phyloP scores from a whole-genome alignment of 208 protist genomes.

The Trypanosoma rangeli region DNA sequence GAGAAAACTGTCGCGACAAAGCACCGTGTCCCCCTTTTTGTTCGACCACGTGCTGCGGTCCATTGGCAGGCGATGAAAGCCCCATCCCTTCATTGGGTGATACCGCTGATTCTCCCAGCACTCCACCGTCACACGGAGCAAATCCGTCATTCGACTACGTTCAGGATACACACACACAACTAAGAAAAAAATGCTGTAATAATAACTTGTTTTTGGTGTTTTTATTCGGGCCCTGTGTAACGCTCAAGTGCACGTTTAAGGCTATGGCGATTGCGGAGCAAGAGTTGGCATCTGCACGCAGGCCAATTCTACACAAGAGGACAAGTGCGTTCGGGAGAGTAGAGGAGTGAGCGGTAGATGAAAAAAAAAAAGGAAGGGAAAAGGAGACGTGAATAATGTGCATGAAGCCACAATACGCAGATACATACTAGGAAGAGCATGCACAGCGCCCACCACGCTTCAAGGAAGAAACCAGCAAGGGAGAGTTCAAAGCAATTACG shows the following conservation, averaged over 20 bases:
- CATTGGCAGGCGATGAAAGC: slow-evolving; percentile 23
- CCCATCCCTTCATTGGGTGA: slow-evolving; percentile 27
- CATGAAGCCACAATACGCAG: no score
- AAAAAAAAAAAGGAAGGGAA: no score
- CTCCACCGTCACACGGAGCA: slow-evolving; percentile 27
- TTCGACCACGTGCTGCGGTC: slow-evolving; percentile 36
- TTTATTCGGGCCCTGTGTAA: no score
- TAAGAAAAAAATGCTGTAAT: background rate
- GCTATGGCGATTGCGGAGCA: no score
- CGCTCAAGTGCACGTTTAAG: no score
- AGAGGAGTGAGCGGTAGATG: no score
- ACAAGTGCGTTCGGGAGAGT: no score
- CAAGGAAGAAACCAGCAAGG: background rate
- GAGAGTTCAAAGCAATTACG: background rate
- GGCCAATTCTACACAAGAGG: no score
- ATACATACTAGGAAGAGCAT: background rate
- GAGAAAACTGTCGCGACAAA: slow-evolving; percentile 23
- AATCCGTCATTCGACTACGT: slow-evolving; percentile 8
- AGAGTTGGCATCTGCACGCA: no score
- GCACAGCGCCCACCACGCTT: background rate
- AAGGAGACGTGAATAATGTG: no score
- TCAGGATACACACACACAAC: background rate
- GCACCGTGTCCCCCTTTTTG: slow-evolving; percentile 23
- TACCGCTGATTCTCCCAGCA: slow-evolving; percentile 46
- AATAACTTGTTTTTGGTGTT: background rate